Evolutionary conservation across 495 filamentous ascomycete species (phyloP), one percentile per base, ranked within the genome.

Genomic region (Parathielavia hyrcaniae): DNA sequence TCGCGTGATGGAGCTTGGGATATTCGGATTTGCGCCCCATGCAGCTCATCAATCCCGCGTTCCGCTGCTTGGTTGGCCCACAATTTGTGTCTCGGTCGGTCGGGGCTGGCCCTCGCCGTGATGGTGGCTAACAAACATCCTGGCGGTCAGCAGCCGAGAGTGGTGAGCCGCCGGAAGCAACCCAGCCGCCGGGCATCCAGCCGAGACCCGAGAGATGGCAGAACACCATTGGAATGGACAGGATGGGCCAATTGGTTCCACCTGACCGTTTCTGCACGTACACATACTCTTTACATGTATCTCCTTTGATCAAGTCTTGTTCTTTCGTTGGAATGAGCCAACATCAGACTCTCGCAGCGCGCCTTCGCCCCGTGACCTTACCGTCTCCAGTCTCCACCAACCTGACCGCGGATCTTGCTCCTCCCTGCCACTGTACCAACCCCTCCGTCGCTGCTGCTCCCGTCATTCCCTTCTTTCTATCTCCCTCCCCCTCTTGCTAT

Each of bases 121-220:
- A 38, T 20, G 45, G 53, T 30, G 26, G 26, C 6, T 30, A 57
- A 57, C 55, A 57, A 58, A 62, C 55, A 53, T 62, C n/a, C n/a
- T n/a, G n/a, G 60, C 60, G 60, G 60, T 62, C 60, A 62, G 55
- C 60, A 62, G 50, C 60, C 60, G 59, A 57, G 22, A 49, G 32
- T n/a, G 14, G 36, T 39, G 43, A 11, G 40, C 50, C 49, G 39
- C 13, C 38, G 51, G 46, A 35, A 41, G 46, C 55, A 50, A 44
- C 55, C n/a, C 46, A 30, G 16, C 53, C 16, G 10, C n/a, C n/a
- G n/a, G n/a, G 7, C n/a, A 11, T 14, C 35, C 3, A 38, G 17
- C 43, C 19, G 19, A 20, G 35, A 38, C 9, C 6, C 26, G 43
- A 45, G 39, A 17, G 39, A n/a, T 14, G 39, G 1, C 14, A 41